These are phyloP conservation scores for Begonia fuchsioides DNA, from an alignment of 306 rosid species.

Conservation along the genomic window DNA sequence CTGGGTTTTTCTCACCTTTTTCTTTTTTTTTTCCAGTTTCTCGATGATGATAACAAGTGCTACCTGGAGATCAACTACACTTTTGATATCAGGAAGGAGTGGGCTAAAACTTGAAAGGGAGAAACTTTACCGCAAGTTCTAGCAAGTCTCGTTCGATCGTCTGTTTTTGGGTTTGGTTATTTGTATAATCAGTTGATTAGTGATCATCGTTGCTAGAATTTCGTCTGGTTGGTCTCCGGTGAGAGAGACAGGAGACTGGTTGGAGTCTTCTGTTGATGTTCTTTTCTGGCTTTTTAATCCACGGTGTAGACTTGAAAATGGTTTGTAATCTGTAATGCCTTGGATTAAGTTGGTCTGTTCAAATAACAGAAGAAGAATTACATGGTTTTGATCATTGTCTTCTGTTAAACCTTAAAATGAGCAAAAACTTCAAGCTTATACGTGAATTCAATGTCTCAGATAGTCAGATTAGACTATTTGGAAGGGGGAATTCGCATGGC, in stretches of 20 bases:
- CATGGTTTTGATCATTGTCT: neutral
- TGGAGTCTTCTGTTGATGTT: neutral
- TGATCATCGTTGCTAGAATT: no score
- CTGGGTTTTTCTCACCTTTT: no score
- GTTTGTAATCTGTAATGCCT: no score
- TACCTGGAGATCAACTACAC: conserved; percentile 32
- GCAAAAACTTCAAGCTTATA: no score
- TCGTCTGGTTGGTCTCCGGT: no score
- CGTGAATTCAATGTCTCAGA: conserved; percentile 1
- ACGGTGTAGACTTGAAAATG: neutral
- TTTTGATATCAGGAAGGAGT: conserved; percentile 24
- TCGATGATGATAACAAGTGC: conserved; percentile 29
- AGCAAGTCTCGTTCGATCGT: no score
- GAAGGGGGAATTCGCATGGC: neutral
- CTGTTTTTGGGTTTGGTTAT: no score
- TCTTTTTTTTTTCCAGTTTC: neutral
- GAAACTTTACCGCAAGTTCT: no score
- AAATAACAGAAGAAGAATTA: no score
- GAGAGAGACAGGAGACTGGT: conserved; percentile 6
- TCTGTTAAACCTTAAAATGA: no score
- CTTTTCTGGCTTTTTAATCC: conserved; percentile 1
- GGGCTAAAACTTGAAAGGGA: conserved; percentile 9
- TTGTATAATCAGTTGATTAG: no score
- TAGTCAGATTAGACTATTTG: neutral
- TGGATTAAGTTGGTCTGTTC: no score